Conservation (phyloP, 192 early-diverging fungal genomes). For the Chytriomyces sp. region DNA sequence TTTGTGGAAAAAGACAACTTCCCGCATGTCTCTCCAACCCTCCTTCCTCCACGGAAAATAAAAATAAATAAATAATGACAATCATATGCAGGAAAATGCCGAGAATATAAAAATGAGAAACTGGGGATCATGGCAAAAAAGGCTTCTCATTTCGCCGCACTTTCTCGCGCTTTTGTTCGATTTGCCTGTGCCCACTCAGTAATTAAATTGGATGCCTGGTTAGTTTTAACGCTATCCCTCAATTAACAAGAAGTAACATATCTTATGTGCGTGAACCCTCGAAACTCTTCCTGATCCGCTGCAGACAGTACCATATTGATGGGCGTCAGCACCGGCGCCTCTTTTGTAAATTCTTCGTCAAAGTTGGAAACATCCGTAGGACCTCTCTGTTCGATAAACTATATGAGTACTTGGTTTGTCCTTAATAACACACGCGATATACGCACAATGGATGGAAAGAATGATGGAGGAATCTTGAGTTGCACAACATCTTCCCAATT, state of each 20-base stretch:
- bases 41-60: no score
- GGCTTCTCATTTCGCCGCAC: no score
- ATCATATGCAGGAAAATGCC: no score
- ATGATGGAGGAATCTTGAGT: constrained; percentile 87
- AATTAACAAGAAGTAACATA: constrained; percentile 17
- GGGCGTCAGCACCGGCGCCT: constrained; percentile 91
- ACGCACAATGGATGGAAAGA: constrained; percentile 83
- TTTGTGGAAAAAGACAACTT: no score
- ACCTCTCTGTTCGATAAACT: constrained; percentile 44
- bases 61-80: no score
- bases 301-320: constrained; percentile 79
- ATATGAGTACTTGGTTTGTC: neutral
- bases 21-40: no score
- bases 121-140: no score
- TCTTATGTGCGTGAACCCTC: constrained; percentile 75
- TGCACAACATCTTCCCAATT: constrained; percentile 97
- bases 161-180: constrained; percentile 31
- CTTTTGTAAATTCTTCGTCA: constrained; percentile 97
- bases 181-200: constrained; percentile 53
- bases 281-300: constrained; percentile 92
- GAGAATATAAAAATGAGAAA: no score
- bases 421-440: neutral
- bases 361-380: constrained; percentile 96
- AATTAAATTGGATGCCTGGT: neutral
- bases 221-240: neutral